These are phyloP conservation scores for sunflower (Helianthus annuus) DNA, from an alignment of 129 eudicot species.

Conservation along the genomic window DNA sequence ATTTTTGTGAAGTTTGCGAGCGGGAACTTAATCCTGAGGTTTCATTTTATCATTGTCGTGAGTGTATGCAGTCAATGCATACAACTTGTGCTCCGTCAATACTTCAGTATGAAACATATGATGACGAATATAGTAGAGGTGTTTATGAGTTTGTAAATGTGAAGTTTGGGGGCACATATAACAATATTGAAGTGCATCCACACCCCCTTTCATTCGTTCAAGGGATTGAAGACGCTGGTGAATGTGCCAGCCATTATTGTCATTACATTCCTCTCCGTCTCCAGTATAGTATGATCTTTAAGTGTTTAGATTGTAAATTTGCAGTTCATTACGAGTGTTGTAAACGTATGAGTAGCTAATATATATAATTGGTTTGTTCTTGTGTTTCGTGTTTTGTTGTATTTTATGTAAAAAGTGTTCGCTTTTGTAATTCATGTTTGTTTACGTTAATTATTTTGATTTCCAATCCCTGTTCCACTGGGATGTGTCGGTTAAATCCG, in stretches of 20 bases:
- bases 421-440: too few species aligned
- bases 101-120: not conserved
- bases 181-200: not conserved
- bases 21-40: not conserved
- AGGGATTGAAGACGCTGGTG: not conserved
- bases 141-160: not conserved
- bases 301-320: not conserved
- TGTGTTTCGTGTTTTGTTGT: too few species aligned
- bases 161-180: conserved; percentile 12
- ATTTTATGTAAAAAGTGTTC: too few species aligned
- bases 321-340: not conserved
- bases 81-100: not conserved
- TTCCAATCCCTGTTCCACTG: too few species aligned
- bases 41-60: not conserved
- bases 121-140: too few species aligned
- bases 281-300: too few species aligned
- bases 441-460: too few species aligned
- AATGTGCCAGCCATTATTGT: not conserved
- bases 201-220: conserved; percentile 7
- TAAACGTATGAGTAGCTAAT: too few species aligned
- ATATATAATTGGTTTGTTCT: too few species aligned
- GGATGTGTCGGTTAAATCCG: too few species aligned
- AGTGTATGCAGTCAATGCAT: conserved; percentile 14
- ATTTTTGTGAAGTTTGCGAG: conserved; percentile 1
- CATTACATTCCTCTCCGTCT: too few species aligned